Evolutionary conservation across 768 basidiomycete genomes (phyloP).

Genomic region (Russula vinacea): DNA sequence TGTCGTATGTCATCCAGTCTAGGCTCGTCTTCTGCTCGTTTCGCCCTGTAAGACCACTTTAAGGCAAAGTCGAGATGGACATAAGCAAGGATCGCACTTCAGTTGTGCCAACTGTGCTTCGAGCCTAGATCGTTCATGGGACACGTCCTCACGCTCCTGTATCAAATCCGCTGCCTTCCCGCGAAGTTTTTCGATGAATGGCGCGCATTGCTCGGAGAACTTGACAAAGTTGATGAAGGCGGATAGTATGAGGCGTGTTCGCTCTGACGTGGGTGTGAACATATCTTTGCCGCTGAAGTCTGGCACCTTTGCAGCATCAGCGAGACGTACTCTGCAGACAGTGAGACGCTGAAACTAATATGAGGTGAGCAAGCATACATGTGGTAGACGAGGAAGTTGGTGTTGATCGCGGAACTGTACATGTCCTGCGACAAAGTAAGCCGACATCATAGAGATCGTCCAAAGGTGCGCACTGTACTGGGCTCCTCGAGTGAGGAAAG

Average conservation of each 20-base stretch:
- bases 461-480: slow-evolving; percentile 44
- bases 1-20: slow-evolving; percentile 54
- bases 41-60: slow-evolving; percentile 42
- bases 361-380: slow-evolving; percentile 44
- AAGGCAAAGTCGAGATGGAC: neutral
- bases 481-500: slow-evolving; percentile 50
- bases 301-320: slow-evolving; percentile 66
- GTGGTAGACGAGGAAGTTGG: slow-evolving; percentile 67
- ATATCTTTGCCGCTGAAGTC: slow-evolving; percentile 78
- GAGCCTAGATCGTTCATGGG: slow-evolving; percentile 47
- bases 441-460: neutral
- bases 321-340: slow-evolving; percentile 57
- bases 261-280: slow-evolving; percentile 64
- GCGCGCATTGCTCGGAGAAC: slow-evolving; percentile 73
- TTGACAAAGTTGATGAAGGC: slow-evolving; percentile 93
- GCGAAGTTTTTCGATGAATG: slow-evolving; percentile 59
- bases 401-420: slow-evolving; percentile 54
- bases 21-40: slow-evolving; percentile 67
- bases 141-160: slow-evolving; percentile 58
- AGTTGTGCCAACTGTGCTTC: slow-evolving; percentile 52
- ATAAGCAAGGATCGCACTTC: slow-evolving; percentile 45
- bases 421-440: slow-evolving; percentile 51
- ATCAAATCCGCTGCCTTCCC: slow-evolving; percentile 55
- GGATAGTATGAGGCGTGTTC: slow-evolving; percentile 73
- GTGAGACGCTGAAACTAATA: neutral